Conservation (phyloP, 2,329 filamentous ascomycete species). For the Pseudogymnoascus sp. region DNA sequence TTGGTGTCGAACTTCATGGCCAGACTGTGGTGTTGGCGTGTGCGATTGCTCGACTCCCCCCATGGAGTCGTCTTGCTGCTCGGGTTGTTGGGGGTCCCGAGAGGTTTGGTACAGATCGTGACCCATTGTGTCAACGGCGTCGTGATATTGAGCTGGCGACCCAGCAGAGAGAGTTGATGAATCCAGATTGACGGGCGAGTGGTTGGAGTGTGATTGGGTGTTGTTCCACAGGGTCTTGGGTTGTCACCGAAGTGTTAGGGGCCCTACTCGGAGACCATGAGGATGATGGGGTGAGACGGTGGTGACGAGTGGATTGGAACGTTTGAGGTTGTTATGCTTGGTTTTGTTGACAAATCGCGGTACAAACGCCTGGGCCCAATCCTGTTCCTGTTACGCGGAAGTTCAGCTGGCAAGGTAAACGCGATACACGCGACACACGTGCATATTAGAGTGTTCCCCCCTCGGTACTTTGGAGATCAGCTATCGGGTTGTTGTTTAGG, state of each 20-base stretch:
- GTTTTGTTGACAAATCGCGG: constrained; percentile 6
- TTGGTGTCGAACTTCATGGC: constrained; percentile 21
- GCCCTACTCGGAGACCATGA: constrained; percentile 8
- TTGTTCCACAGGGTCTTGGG: constrained; percentile 6
- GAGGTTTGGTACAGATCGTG: constrained; percentile 40
- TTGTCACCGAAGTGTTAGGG: constrained; percentile 6
- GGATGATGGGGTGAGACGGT: neutral
- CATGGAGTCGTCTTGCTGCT: constrained; percentile 25
- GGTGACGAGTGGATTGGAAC: neutral
- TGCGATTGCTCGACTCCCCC: constrained; percentile 26
- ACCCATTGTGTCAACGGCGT: constrained; percentile 40
- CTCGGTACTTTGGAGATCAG: constrained; percentile 3
- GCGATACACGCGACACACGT: constrained; percentile 9
- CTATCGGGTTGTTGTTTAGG: constrained; percentile 5
- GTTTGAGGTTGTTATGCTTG: neutral
- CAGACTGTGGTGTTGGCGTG: constrained; percentile 24
- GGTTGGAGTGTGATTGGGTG: constrained; percentile 4
- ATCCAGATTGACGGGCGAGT: constrained; percentile 41
- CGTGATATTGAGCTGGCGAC: constrained; percentile 46
- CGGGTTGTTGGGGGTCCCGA: constrained; percentile 25
- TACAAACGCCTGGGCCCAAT: constrained; percentile 6
- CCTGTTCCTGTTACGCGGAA: constrained; percentile 9
- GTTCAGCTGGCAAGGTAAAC: constrained; percentile 9
- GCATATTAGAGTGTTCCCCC: constrained; percentile 8
- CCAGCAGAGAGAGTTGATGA: constrained; percentile 41